Conservation (phyloP, 352 stramenopile species). For the Pythium dissotocum region DNA sequence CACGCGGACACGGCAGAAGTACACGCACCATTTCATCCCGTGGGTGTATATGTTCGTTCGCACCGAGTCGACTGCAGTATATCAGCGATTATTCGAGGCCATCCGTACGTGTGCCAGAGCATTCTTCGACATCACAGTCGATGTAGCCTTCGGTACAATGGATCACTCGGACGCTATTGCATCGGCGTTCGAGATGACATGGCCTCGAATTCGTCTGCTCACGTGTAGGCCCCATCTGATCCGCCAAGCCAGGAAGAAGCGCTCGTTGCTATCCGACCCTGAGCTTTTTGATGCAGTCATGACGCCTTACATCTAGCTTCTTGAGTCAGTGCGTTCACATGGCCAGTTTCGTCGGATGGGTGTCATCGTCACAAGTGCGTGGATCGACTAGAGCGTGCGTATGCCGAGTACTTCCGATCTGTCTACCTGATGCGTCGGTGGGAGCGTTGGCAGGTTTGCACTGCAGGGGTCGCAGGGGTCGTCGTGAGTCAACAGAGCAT, state of each 20-base stretch:
- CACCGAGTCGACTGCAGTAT: background rate
- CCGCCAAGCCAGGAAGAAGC: background rate
- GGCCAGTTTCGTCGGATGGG: background rate
- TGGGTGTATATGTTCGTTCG: conserved; percentile 11
- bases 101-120: background rate
- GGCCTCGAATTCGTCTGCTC: conserved; percentile 2
- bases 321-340: background rate
- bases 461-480: background rate
- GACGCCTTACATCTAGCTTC: background rate
- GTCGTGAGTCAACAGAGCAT: conserved; percentile 10
- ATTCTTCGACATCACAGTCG: conserved; percentile 3
- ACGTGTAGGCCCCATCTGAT: conserved; percentile 8
- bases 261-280: background rate
- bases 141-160: background rate
- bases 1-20: background rate
- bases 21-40: conserved; percentile 16
- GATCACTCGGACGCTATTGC: conserved; percentile 20
- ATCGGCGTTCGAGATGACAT: background rate
- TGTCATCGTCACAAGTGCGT: background rate
- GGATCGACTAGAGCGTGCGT: background rate
- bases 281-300: background rate
- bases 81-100: background rate
- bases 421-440: conserved; percentile 1
- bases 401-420: background rate
- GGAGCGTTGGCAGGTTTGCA: conserved; percentile 7